These are phyloP conservation scores for Botrytis hyacinthi DNA, from an alignment of 2,329 filamentous ascomycete species.

Conservation along the genomic window DNA sequence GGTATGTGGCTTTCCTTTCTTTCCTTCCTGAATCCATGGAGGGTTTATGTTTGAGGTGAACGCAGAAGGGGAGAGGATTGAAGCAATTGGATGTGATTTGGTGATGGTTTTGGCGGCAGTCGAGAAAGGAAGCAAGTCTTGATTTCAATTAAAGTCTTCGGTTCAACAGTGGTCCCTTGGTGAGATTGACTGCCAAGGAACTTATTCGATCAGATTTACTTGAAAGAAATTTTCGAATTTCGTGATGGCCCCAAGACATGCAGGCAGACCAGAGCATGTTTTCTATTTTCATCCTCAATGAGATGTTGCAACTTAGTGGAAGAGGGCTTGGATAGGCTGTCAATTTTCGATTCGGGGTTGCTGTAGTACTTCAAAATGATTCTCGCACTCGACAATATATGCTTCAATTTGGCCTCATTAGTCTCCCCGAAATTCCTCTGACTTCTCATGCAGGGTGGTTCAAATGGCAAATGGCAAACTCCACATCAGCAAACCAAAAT, in stretches of 20 bases:
- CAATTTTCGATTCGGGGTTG: not conserved
- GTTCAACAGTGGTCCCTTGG: not conserved
- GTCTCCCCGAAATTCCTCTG: not conserved
- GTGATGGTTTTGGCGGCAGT: not conserved
- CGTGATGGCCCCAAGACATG: not conserved
- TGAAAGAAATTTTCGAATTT: not conserved
- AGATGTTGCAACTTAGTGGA: not conserved
- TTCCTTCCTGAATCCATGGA: not conserved
- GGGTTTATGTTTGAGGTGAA: not conserved
- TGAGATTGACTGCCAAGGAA: no score
- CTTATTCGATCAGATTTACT: not conserved
- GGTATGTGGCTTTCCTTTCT: constrained; percentile 3
- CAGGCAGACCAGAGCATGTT: not conserved
- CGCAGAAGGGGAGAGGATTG: not conserved
- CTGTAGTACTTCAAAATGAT: not conserved
- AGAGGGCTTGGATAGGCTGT: not conserved
- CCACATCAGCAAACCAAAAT: constrained; percentile 55
- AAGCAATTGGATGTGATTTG: not conserved
- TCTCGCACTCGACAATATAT: not conserved
- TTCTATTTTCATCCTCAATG: not conserved
- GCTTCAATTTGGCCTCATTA: not conserved
- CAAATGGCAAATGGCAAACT: constrained; percentile 59
- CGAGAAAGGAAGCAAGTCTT: not conserved
- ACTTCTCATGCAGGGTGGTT: constrained; percentile 43
- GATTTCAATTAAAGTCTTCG: not conserved